Base-by-base conservation (phyloP, 2,329 filamentous ascomycete genomes). In the Neocucurbitaria cava region DNA sequence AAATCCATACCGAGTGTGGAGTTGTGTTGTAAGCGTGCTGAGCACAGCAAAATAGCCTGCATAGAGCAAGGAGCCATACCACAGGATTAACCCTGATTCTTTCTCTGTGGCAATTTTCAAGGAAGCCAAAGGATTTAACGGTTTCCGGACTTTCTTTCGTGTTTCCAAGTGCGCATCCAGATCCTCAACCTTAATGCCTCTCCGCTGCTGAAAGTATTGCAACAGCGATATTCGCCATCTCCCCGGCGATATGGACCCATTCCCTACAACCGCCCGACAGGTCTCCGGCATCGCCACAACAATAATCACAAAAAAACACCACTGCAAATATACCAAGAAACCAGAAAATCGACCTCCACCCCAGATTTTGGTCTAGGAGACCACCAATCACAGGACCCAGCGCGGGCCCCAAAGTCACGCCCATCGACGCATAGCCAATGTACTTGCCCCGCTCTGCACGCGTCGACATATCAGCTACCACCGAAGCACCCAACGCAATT, bases 291-390 rank as follows among this genome's bases (percentile, higher is more conserved):
- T 10, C 10, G 8, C 21, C 2, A 77, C 18, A 15, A 71, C 48
- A 1, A 79, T 43, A 0, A 74, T 8, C 5, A 73, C 9, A 5
- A 79, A 52, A 43, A 75, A 9, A 76, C 21, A 56, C 65, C 0
- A 72, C 78, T 0, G 77, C 70, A 45, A 81, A 72, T 18, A 85
- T 82, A 26, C 79, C 71, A 4, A 85, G 71, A 52, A 84, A 82
- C 81, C 82, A 85, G 58, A 85, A 85, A 6, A 85, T 78, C 1
- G 76, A 74, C 35, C 77, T 70, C 82, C 82, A 85, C 0, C 82
- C 82, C 0, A 84, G 60, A 36, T 76, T 75, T 43, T 81, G 76
- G 0, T 77, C 74, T 0, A 85, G 56, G 0, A 79, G 65, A 7
- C 82, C 83, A 0, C 82, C 83, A 21, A 85, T 77, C 0, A 83